These are phyloP conservation scores for Oryza coarctata DNA, from an alignment of 176 grass and related monocot species.

Conservation along the genomic window DNA sequence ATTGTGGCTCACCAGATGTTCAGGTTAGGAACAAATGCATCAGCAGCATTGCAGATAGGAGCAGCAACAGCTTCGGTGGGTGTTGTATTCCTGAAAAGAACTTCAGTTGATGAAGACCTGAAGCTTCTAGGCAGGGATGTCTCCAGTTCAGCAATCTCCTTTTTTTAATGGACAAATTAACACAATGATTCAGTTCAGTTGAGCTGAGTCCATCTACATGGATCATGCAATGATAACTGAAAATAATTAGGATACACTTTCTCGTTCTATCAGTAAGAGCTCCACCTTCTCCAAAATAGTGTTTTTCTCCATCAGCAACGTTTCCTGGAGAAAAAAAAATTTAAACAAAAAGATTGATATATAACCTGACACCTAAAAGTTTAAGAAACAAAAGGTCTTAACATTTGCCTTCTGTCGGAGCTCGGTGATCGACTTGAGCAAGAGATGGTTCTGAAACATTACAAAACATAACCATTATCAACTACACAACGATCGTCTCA, in stretches of 20 bases:
- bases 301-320: slow-evolving; percentile 28
- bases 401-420: slow-evolving; percentile 41
- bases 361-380: not conserved
- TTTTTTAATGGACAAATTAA: not conserved
- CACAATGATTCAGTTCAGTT: not conserved
- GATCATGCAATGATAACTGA: not conserved
- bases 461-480: not conserved
- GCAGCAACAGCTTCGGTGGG: not conserved
- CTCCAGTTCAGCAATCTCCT: slow-evolving; percentile 10
- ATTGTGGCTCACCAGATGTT: slow-evolving; percentile 34
- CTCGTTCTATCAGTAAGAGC: not conserved
- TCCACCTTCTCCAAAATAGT: slow-evolving; percentile 41
- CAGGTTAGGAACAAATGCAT: slow-evolving; percentile 25
- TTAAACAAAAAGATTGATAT: not conserved
- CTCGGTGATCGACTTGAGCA: slow-evolving; percentile 32
- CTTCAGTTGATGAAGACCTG: not conserved
- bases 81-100: too few relatives aligned
- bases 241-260: not conserved
- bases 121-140: not conserved
- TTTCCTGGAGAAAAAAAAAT: slow-evolving; percentile 28
- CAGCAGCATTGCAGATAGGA: not conserved
- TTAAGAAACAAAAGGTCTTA: not conserved
- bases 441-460: slow-evolving; percentile 34
- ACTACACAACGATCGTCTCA: not conserved
- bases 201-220: not conserved